Evolutionary conservation across 176 grass and related monocot species (phyloP).

Genomic region (Dactylis glomerata): DNA sequence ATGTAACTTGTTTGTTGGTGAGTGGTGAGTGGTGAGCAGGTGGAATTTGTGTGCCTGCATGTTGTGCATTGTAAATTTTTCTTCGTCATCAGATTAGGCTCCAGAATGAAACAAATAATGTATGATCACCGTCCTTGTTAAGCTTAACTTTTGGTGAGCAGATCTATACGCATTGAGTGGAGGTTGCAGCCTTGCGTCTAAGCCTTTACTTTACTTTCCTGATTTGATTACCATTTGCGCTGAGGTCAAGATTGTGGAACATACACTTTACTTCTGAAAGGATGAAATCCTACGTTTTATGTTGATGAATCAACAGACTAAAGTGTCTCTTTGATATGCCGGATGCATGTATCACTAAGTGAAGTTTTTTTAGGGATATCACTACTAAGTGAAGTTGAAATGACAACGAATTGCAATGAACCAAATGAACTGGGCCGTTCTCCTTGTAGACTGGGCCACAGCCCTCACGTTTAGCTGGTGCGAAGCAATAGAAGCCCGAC

Average conservation of each 20-base stretch:
- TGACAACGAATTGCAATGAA: no score
- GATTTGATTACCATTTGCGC: background rate
- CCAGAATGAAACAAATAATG: background rate
- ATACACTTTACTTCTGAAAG: background rate
- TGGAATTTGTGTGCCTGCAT: background rate
- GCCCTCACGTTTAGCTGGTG: background rate
- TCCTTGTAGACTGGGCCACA: background rate
- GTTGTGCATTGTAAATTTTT: background rate
- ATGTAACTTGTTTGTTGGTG: background rate
- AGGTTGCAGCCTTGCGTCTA: background rate
- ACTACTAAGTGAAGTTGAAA: no score
- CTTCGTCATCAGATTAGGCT: background rate
- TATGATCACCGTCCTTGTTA: background rate
- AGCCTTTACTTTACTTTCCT: background rate
- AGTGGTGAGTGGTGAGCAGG: no score
- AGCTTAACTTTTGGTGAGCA: background rate
- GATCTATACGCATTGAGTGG: background rate
- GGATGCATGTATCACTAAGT: no score
- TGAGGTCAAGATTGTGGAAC: background rate
- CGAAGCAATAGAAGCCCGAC: background rate
- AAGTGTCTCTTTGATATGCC: no score
- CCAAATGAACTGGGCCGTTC: background rate
- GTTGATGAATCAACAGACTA: no score
- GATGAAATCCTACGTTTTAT: background rate
- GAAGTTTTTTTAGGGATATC: no score